These are phyloP conservation scores for Teratosphaeria epicoccoides DNA, from an alignment of 2,329 filamentous ascomycete species.

Conservation along the genomic window DNA sequence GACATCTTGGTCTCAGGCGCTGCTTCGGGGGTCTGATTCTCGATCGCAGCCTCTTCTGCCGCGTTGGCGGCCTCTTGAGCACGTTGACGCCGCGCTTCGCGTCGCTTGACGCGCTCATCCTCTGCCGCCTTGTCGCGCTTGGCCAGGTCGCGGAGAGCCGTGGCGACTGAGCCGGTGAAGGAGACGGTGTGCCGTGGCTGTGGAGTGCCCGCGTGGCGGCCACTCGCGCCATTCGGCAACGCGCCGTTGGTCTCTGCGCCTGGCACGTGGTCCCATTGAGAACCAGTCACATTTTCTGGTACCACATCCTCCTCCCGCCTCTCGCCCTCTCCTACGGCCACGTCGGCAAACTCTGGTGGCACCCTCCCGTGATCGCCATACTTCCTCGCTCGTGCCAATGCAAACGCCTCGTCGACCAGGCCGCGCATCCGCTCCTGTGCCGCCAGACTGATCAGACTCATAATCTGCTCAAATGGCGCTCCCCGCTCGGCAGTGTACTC, in stretches of 20 bases:
- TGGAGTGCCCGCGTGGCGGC: slow-evolving; percentile 12
- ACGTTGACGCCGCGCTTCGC: slow-evolving; percentile 31
- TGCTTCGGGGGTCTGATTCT: slow-evolving; percentile 15
- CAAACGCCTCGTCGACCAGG: slow-evolving; percentile 66
- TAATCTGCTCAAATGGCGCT: slow-evolving; percentile 66
- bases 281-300: slow-evolving; percentile 26
- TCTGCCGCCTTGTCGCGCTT: slow-evolving; percentile 60
- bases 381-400: slow-evolving; percentile 60
- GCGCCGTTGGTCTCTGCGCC: neutral
- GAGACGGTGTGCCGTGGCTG: slow-evolving; percentile 34
- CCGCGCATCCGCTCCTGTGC: slow-evolving; percentile 68
- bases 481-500: slow-evolving; percentile 53
- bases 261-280: slow-evolving; percentile 21
- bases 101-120: slow-evolving; percentile 46
- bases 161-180: slow-evolving; percentile 34
- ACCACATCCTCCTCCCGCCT: slow-evolving; percentile 25
- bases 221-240: slow-evolving; percentile 6
- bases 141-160: slow-evolving; percentile 51
- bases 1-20: slow-evolving; percentile 50
- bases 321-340: slow-evolving; percentile 48
- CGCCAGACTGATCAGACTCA: slow-evolving; percentile 72
- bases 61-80: slow-evolving; percentile 18
- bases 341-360: slow-evolving; percentile 64
- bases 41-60: slow-evolving; percentile 10
- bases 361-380: slow-evolving; percentile 70